phyloP scores from a whole-genome alignment of 495 filamentous ascomycete genomes.

The Chlorociboria aeruginascens region DNA sequence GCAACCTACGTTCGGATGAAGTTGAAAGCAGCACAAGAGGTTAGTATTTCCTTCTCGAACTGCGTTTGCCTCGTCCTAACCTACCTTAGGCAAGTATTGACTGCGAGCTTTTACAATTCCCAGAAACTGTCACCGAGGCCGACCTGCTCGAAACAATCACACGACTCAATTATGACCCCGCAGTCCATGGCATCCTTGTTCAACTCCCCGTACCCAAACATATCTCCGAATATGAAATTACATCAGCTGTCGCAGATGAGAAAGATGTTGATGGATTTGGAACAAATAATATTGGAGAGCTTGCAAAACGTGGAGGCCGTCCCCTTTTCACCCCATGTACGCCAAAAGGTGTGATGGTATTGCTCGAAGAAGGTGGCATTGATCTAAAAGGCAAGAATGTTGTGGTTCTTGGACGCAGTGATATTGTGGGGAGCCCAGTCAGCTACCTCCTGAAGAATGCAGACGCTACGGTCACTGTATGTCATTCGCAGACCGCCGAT shows the following conservation, averaged over 20 bases:
- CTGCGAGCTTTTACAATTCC: conserved; percentile 73
- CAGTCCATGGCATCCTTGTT: conserved; percentile 85
- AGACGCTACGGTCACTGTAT: conserved; percentile 91
- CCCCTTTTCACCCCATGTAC: conserved; percentile 91
- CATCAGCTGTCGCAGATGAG: conserved; percentile 77
- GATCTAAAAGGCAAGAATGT: conserved; percentile 81
- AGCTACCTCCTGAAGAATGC: conserved; percentile 92
- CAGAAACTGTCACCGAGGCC: conserved; percentile 67
- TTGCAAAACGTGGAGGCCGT: conserved; percentile 83
- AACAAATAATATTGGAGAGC: conserved; percentile 81
- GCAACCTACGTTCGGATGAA: conserved; percentile 99
- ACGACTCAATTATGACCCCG: conserved; percentile 73
- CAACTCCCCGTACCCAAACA: conserved; percentile 83
- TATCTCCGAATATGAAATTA: conserved; percentile 80
- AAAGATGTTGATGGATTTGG: conserved; percentile 99
- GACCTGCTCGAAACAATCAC: conserved; percentile 76
- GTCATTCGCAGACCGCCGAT: conserved; percentile 76
- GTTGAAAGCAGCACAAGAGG: conserved; percentile 90
- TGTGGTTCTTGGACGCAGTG: conserved; percentile 87
- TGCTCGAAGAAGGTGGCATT: conserved; percentile 74
- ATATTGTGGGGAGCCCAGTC: conserved; percentile 94
- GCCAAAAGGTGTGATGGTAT: conserved; percentile 90
- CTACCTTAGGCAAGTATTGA: conserved; percentile 65
- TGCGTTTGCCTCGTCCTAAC: neutral
- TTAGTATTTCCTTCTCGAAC: conserved; percentile 25